Base-by-base conservation (phyloP, 139 green algal genomes). In the Dunaliella primolecta region DNA sequence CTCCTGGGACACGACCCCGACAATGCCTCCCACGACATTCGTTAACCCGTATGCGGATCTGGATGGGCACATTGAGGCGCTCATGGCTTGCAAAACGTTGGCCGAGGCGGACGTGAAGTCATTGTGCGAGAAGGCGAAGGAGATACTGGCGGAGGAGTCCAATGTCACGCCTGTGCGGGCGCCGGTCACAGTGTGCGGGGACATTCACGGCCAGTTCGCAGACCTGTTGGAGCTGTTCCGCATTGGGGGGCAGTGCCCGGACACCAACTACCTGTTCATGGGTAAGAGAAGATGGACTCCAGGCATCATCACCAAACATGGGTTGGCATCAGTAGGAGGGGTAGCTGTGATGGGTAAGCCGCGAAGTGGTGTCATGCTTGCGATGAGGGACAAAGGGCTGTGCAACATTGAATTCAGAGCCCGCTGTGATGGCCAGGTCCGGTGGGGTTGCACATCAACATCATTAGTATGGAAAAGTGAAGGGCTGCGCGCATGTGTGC, bases 191-290 rank as follows among this genome's bases (percentile, higher is more conserved):
- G 94, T 99, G 0, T 98, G 85, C 81, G 97, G 97, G 11, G 97
- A 99, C 88, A 97, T 99, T 35, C 97, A 99, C 84, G 97, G 97
- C 25, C 97, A 99, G 93, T 98, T 98, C 85, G 94, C 98, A 78
- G 97, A 99, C 89, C 86, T 99, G 78, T 82, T 99, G 81, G 96
- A 98, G 88, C 93, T 99, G 32, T 98, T 99, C 83, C 89, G 92
- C 35, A 98, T 98, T n/a, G 96, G 95, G 24, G 97, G 97, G 76
- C 93, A 96, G 78, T 94, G 91, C 81, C 97, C 97, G 0, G 97
- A 99, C 88, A 99, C 97, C 11, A 99, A 99, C 90, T 99, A 99
- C 83, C 88, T 99, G 32, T 99, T 99, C 89, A 98, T 99, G 96
- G 97, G 97, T 64, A 15, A 64, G n/a, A n/a, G n/a, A n/a, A n/a